These are phyloP conservation scores for Papiliotrema fonsecae DNA, from an alignment of 1,284 basidiomycete genomes.

Conservation along the genomic window DNA sequence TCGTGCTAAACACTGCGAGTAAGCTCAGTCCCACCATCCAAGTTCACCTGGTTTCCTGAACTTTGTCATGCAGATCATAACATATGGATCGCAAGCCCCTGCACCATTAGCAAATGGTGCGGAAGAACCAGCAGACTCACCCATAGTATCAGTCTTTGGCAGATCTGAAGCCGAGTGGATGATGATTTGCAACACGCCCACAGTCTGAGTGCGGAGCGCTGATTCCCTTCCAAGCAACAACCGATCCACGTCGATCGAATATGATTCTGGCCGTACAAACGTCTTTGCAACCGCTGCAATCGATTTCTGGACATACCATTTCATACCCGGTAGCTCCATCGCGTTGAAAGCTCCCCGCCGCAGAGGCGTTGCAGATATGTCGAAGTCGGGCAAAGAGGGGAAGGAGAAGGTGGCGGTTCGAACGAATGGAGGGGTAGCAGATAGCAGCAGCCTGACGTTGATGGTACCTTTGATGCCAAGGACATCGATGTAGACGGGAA, in stretches of 20 bases:
- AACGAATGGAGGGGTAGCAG: constrained; percentile 46
- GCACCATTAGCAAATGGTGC: not conserved
- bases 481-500: constrained; percentile 44
- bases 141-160: constrained; percentile 42
- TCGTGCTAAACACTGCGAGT: constrained; percentile 36
- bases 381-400: constrained; percentile 44
- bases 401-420: constrained; percentile 43
- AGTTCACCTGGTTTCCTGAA: constrained; percentile 36
- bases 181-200: constrained; percentile 45
- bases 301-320: constrained; percentile 40
- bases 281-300: constrained; percentile 42
- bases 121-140: constrained; percentile 8
- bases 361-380: constrained; percentile 46
- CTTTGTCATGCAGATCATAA: constrained; percentile 40
- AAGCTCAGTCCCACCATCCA: not conserved
- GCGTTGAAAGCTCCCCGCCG: constrained; percentile 43
- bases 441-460: constrained; percentile 42
- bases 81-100: constrained; percentile 46
- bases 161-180: constrained; percentile 40
- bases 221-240: constrained; percentile 43
- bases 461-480: constrained; percentile 32
- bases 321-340: constrained; percentile 45
- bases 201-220: constrained; percentile 27
- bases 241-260: constrained; percentile 45
- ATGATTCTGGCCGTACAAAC: constrained; percentile 44